Conservation (phyloP, 441 rosid genomes). For the Bocquillonia castaneifolia region DNA sequence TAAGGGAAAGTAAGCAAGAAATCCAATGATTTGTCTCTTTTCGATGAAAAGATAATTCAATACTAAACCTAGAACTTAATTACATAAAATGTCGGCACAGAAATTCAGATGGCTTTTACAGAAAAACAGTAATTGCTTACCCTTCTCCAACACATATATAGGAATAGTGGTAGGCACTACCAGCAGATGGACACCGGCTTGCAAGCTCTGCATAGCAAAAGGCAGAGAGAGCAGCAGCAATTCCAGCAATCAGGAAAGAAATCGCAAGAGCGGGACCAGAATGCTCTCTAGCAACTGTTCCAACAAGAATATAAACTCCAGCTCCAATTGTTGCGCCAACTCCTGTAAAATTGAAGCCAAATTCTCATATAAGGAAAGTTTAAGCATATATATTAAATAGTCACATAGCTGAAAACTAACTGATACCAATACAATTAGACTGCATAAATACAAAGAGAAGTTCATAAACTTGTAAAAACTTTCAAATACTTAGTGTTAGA, state of each 20-base stretch:
- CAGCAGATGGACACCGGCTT: constrained; percentile 96
- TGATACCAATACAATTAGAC: not conserved
- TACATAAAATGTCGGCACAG: not conserved
- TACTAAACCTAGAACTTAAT: not conserved
- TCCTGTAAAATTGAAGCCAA: constrained; percentile 40
- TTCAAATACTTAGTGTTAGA: no score
- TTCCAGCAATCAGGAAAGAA: constrained; percentile 88
- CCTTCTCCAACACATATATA: constrained; percentile 97
- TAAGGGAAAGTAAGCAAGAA: not conserved
- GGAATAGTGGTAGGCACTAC: constrained; percentile 95
- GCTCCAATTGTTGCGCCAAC: constrained; percentile 98
- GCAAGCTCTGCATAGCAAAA: constrained; percentile 97
- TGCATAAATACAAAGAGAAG: not conserved
- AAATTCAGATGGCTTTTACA: not conserved
- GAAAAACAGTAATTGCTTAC: constrained; percentile 32
- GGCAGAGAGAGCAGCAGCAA: constrained; percentile 91
- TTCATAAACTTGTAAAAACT: no score
- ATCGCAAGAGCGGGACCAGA: constrained; percentile 87
- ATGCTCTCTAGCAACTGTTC: constrained; percentile 98
- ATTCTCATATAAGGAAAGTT: not conserved
- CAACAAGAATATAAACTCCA: constrained; percentile 95
- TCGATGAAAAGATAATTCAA: not conserved
- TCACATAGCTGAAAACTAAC: constrained; percentile 3
- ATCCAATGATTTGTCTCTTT: not conserved
- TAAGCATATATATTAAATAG: not conserved